Conservation (phyloP, 108 stramenopile species). For the Pseudonitzschia delicatissima region DNA sequence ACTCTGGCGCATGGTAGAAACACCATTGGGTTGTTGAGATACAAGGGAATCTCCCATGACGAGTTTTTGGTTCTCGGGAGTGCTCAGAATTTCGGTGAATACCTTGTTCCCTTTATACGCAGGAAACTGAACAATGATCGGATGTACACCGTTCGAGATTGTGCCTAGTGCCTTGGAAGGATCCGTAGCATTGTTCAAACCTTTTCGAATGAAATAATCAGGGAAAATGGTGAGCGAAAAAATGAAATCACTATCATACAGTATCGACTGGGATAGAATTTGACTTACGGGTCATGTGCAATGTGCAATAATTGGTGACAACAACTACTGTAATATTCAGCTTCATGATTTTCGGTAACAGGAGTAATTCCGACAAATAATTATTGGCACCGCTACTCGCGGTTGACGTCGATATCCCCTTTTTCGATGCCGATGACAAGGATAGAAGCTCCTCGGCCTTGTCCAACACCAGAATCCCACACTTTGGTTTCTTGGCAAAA, state of each 20-base stretch:
- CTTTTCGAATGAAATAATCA: constrained; percentile 15
- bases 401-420: neutral
- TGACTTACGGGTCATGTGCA: constrained; percentile 50
- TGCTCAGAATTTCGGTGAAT: constrained; percentile 19
- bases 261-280: too few relatives aligned
- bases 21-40: neutral
- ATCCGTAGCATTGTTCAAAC: constrained; percentile 29
- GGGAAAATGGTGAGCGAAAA: neutral
- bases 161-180: constrained; percentile 39
- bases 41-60: constrained; percentile 5
- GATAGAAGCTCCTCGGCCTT: constrained; percentile 64
- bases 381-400: constrained; percentile 8
- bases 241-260: too few relatives aligned
- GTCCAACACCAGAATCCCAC: constrained; percentile 65
- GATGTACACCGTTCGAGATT: constrained; percentile 41
- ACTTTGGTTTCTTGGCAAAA: constrained; percentile 18
- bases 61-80: neutral
- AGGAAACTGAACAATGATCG: constrained; percentile 49
- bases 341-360: constrained; percentile 58
- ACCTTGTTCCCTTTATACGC: constrained; percentile 30
- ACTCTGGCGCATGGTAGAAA: neutral
- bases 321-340: constrained; percentile 62
- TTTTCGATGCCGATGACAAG: constrained; percentile 7
- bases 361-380: constrained; percentile 48
- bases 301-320: constrained; percentile 41